A percentile compares a stretch with the other conserved stretches of the same genome.
Evolutionary conservation across 352 stramenopile genomes (phyloP).

Genomic region (Pilasporangium apinafurcum): DNA sequence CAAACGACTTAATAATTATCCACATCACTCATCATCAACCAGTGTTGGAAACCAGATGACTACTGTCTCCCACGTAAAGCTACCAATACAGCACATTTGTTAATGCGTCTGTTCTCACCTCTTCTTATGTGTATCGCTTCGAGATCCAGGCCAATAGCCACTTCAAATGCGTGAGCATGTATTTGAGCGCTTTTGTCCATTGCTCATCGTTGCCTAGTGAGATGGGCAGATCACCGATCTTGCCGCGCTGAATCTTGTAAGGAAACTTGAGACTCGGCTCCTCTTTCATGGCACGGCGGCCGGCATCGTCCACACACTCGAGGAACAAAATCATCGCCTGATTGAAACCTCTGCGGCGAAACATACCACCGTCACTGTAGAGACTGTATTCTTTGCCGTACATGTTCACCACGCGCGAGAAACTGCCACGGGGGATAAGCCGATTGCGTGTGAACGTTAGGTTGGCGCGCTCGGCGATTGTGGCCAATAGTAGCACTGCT

Average conservation of each 20-base stretch:
- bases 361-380: constrained; percentile 81
- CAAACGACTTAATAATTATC: no score
- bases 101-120: not conserved
- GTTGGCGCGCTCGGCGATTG: constrained; percentile 72
- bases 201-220: constrained; percentile 85
- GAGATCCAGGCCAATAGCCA: constrained; percentile 91
- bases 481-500: constrained; percentile 75
- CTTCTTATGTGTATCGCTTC: constrained; percentile 62
- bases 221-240: constrained; percentile 87
- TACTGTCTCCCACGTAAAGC: no score
- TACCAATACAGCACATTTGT: no score
- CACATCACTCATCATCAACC: no score
- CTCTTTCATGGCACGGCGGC: constrained; percentile 80
- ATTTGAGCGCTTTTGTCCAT: constrained; percentile 91
- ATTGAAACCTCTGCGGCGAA: constrained; percentile 88
- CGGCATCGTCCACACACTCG: constrained; percentile 84
- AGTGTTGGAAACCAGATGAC: no score
- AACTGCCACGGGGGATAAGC: constrained; percentile 79
- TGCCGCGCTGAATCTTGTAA: constrained; percentile 87
- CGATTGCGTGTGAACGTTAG: constrained; percentile 82
- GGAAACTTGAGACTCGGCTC: constrained; percentile 87
- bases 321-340: constrained; percentile 88
- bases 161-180: constrained; percentile 89
- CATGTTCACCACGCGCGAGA: constrained; percentile 79
- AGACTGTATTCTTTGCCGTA: constrained; percentile 81